These are phyloP conservation scores for Vitis rotundifolia DNA, from an alignment of 164 flowering plant species.

Conservation along the genomic window DNA sequence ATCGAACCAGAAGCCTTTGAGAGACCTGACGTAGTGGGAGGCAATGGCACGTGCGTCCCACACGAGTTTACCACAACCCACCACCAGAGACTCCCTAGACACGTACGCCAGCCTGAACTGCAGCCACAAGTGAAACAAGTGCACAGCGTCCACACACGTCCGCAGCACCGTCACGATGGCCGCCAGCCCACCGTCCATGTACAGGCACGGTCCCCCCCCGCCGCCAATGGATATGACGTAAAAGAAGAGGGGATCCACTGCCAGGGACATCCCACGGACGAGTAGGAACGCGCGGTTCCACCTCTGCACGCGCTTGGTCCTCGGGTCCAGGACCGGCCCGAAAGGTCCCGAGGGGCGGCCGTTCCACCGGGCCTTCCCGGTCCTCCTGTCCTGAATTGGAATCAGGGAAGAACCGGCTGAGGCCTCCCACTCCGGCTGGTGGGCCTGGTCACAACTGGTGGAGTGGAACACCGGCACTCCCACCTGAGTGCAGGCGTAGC, in stretches of 20 bases:
- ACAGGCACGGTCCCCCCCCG: slow-evolving; percentile 70
- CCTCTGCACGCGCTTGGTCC: slow-evolving; percentile 66
- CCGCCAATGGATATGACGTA: slow-evolving; percentile 77
- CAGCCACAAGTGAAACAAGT: slow-evolving; percentile 76
- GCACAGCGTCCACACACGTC: slow-evolving; percentile 75
- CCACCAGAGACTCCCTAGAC: slow-evolving; percentile 83
- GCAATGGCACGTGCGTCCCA: slow-evolving; percentile 90
- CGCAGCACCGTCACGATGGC: slow-evolving; percentile 67
- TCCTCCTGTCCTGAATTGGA: slow-evolving; percentile 48
- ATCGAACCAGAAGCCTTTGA: slow-evolving; percentile 93
- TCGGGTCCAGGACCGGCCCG: slow-evolving; percentile 74
- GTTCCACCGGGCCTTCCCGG: neutral
- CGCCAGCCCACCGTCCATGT: slow-evolving; percentile 81
- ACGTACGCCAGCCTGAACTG: slow-evolving; percentile 88
- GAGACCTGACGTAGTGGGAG: slow-evolving; percentile 65
- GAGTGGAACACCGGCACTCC: slow-evolving; percentile 95
- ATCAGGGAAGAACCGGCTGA: slow-evolving; percentile 81
- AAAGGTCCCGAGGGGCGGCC: slow-evolving; percentile 26
- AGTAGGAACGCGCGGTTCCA: slow-evolving; percentile 76
- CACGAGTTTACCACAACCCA: slow-evolving; percentile 94
- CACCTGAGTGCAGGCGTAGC: slow-evolving; percentile 93
- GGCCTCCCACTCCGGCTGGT: slow-evolving; percentile 89
- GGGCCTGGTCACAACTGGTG: slow-evolving; percentile 78
- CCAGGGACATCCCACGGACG: slow-evolving; percentile 78
- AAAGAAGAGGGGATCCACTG: slow-evolving; percentile 91